These are phyloP conservation scores for Corchorus capsularis DNA, from an alignment of 345 rosid genomes.

Conservation along the genomic window DNA sequence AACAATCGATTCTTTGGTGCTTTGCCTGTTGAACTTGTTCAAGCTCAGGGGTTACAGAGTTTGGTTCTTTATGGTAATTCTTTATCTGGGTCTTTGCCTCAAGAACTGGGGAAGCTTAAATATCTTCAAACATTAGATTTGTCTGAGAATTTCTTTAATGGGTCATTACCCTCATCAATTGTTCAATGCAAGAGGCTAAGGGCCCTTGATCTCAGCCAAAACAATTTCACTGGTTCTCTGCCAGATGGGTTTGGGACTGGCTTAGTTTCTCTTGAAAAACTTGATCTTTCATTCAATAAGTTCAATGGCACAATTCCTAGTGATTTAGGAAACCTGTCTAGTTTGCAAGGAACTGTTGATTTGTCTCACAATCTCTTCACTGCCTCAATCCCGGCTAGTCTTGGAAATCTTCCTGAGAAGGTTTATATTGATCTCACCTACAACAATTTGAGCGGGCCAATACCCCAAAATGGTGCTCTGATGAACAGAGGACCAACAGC, in stretches of 20 bases:
- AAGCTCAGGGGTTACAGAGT: conserved; percentile 82
- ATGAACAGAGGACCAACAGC: conserved; percentile 96
- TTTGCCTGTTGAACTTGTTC: conserved; percentile 71
- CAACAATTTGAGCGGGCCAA: conserved; percentile 88
- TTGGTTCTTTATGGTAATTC: conserved; percentile 92
- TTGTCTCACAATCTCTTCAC: conserved; percentile 78
- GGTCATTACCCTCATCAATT: conserved; percentile 68
- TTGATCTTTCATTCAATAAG: conserved; percentile 78
- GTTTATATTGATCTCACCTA: conserved; percentile 89
- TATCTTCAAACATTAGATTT: conserved; percentile 83
- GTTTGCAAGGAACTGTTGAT: conserved; percentile 93
- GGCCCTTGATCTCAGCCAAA: conserved; percentile 73
- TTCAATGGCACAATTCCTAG: conserved; percentile 72
- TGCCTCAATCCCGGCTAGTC: conserved; percentile 79
- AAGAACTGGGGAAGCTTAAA: conserved; percentile 66
- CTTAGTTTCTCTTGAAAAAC: conserved; percentile 68
- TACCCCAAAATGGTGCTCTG: conserved; percentile 93
- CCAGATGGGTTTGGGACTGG: conserved; percentile 69
- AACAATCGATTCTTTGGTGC: conserved; percentile 68
- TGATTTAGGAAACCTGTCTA: conserved; percentile 81
- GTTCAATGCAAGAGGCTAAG: conserved; percentile 75
- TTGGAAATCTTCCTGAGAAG: conserved; percentile 89
- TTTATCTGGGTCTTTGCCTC: conserved; percentile 71
- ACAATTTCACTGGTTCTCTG: conserved; percentile 75
- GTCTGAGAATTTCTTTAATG: conserved; percentile 80